Base-by-base conservation (phyloP, 306 rosid species). In the Vicia faba region DNA sequence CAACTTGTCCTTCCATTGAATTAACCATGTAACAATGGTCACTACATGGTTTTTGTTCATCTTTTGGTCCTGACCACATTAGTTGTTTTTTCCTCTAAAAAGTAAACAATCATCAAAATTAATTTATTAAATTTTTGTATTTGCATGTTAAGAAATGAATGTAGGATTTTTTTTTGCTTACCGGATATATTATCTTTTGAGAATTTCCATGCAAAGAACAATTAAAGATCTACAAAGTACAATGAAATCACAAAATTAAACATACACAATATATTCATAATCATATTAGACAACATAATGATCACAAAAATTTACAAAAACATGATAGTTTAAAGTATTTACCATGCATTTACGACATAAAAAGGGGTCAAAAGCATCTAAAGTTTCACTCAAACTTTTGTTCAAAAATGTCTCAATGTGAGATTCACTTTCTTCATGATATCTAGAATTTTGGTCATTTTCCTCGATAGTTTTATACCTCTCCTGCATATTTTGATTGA, bases 331-430 rank as follows among this genome's bases (percentile, higher is more conserved):
- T 62, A 5, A 66, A 79, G 31, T 57, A 35, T 80, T 54, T 85
- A 92, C 98, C 77, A 82, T 69, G 82, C 98, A 92, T 28, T 79
- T 92, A 11, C 92, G 90, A 64, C 96, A 92, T 40, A 89, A 87
- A 73, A 89, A 84, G 71, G 79, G 82, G 54, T 85, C 91, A 7
- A 92, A 86, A 81, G 83, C 73, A 77, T 83, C 96, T 71, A 83
- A 68, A 45, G 88, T 76, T 11, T 68, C 76, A 72, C 84, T 70
- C 46, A 89, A 81, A 75, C 83, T 86, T 83, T 84, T 84, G 62
- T 89, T 80, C 68, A 86, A 64, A 61, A 72, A 78, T 70, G 75
- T 68, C 71, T 84, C 88, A 49, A 29, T 71, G 66, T 8, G 48
- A 36, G 82, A 71, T 51, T 58, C 77, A 53, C 55, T 23, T 62